Conservation (phyloP, 2,329 filamentous ascomycete species). For the Dactylellina parvicollis region DNA sequence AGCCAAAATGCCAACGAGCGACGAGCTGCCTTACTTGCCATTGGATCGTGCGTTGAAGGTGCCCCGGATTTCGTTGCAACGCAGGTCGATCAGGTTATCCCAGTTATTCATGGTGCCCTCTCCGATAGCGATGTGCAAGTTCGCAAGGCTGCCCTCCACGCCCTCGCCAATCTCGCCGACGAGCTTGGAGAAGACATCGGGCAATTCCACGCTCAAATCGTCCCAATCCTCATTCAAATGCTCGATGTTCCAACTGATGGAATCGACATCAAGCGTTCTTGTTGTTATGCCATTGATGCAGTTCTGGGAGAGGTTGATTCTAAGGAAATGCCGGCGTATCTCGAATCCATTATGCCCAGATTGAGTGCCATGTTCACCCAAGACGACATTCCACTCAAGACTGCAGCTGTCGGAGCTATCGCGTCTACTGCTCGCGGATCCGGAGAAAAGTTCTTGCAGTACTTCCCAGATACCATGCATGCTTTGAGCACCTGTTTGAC, state of each 20-base stretch:
- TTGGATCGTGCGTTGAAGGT: conserved; percentile 94
- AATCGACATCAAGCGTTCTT: conserved; percentile 82
- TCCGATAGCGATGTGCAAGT: conserved; percentile 85
- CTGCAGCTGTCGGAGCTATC: conserved; percentile 85
- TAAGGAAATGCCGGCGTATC: conserved; percentile 82
- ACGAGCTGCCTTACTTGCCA: conserved; percentile 87
- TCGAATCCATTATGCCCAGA: conserved; percentile 81
- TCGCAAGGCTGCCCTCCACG: conserved; percentile 84
- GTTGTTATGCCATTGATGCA: conserved; percentile 89
- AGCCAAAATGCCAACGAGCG: conserved; percentile 79
- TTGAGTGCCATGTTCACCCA: conserved; percentile 85
- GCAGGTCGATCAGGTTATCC: conserved; percentile 85
- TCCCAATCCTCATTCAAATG: conserved; percentile 82
- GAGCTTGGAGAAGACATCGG: conserved; percentile 91
- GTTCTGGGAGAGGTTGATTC: conserved; percentile 86
- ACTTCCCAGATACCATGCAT: conserved; percentile 89
- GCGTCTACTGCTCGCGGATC: conserved; percentile 90
- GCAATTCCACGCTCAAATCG: conserved; percentile 83
- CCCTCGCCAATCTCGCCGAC: conserved; percentile 88
- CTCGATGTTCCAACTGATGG: conserved; percentile 71
- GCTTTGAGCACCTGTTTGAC: conserved; percentile 83
- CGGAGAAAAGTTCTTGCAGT: conserved; percentile 84
- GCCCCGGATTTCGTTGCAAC: conserved; percentile 97
- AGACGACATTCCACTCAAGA: conserved; percentile 88
- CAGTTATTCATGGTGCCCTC: conserved; percentile 82